These are phyloP conservation scores for Coniochaeta sp. DNA, from an alignment of 2,329 filamentous ascomycete genomes.

Conservation along the genomic window DNA sequence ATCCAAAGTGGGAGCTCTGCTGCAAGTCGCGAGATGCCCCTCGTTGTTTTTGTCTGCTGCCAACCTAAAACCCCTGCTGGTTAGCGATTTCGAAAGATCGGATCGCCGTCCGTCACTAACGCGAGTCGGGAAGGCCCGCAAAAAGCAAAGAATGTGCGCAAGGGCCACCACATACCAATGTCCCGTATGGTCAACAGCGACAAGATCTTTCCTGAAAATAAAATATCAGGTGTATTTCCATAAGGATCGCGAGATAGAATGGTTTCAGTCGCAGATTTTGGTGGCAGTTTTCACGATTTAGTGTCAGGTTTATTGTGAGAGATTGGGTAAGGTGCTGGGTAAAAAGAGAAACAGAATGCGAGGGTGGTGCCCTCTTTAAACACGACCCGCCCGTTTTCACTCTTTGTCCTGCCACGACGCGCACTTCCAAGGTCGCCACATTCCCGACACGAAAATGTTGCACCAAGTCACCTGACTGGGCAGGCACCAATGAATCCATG, in stretches of 20 bases:
- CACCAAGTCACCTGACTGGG: constrained; percentile 2
- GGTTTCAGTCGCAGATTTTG: background rate
- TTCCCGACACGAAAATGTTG: background rate
- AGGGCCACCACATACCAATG: background rate
- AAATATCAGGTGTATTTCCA: background rate
- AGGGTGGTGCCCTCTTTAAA: constrained; percentile 1
- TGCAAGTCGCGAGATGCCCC: background rate
- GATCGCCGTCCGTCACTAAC: background rate
- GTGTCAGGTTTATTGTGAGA: background rate
- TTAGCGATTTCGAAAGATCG: background rate
- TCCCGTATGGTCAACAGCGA: background rate
- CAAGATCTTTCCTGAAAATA: background rate
- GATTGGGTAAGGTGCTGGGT: background rate
- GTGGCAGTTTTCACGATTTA: too few species aligned
- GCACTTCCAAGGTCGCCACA: background rate
- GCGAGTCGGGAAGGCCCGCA: background rate
- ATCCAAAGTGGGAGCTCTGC: background rate
- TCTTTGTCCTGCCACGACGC: background rate
- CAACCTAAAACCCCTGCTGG: background rate
- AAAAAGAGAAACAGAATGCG: background rate
- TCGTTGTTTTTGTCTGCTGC: background rate
- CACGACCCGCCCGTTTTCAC: background rate
- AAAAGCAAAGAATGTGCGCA: background rate
- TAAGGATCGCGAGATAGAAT: background rate
- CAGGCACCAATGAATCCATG: constrained; percentile 2